Base-by-base conservation (phyloP, 1,284 basidiomycete species). In the Singerocomus rubriflavus region DNA sequence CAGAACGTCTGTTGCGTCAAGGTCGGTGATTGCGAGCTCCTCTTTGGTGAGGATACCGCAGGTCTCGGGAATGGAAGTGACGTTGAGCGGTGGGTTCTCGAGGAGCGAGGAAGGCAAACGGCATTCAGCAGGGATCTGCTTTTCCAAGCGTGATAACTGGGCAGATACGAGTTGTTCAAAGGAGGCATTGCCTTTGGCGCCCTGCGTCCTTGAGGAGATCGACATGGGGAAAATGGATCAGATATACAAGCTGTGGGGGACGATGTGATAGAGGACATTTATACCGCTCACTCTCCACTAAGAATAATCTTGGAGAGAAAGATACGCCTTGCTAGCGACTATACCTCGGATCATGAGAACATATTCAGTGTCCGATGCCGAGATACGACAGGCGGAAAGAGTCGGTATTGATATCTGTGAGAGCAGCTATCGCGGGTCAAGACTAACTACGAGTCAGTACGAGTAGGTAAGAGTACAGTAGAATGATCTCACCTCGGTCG, bases 1-100 rank as follows among this genome's bases (percentile, higher is more conserved):
- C 13, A 61, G 40, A 43, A 67, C 25, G 6, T 38, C 55, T 7
- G 65, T 67, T 32, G 65, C 67, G 21, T 68, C 63, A 5, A 67
- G 55, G 40, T 73, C 71, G 6, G 76, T 79, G 30, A 81, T 74
- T 17, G 66, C 66, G 12, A 78, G 48, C 58, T 80, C 77, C 11
- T 51, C 51, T 5, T 54, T 37, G 5, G 62, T 63, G 33, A 80
- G 68, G 1, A 78, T 53, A 16, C 76, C 75, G 44, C 70, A 73
- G 5, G 64, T 63, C 34, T 51, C 54, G 0, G 74, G 73, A 6
- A 76, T 58, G 3, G 44, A 48, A 6, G 54, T 62, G 17, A 64
- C 65, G 17, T 67, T 51, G 46, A 67, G 54, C 10, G 62, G 63
- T 14, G 62, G 61, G 14, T 53, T 44, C 25, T 59, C 52, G 9